Base-by-base conservation (phyloP, 306 rosid genomes). In the Urtica urens region DNA sequence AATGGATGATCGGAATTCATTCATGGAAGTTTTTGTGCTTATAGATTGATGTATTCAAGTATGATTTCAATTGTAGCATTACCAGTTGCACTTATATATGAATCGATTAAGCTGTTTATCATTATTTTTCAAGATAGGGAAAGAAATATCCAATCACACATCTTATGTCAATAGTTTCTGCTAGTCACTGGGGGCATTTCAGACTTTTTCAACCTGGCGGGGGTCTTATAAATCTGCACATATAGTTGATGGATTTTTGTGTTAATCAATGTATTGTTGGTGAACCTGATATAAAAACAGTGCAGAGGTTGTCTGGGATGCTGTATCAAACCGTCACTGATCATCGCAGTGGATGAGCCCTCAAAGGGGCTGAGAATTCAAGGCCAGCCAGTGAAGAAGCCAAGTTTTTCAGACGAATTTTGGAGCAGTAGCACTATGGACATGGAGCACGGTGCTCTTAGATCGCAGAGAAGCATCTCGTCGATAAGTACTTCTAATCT, bases 231-330 rank as follows among this genome's bases (percentile, higher is more conserved):
- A 56, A 49, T 17, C 51, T 18, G 21, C 30, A 39, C 1, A 42
- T 34, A 27, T 22, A 49, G 63, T 61, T 62, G 49, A 25, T 63
- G 47, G 24, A 45, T 34, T n/a, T n/a, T n/a, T 40, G 77, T 68
- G 58, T 39, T 74, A 60, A 78, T 81, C 81, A 70, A 23, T 77
- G 30, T 53, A 35, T 59, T 46, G 59, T 53, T 57, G 78, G 70
- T 68, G 50, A 56, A 80, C 74, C 80, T 70, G 46, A 68, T 71
- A 78, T 81, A 77, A 10, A 45, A 81, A 84, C 93, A 84, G 97
- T 74, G 55, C 93, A 90, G 97, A 72, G 79, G 97, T 72, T 79
- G 95, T 67, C 63, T 72, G 65, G 92, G 93, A 70, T 66, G 80
- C 75, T 63, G 60, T 69, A 50, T 66, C 51, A 58, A 72, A 38